phyloP scores from a whole-genome alignment of 371 early-diverging fungal species.

The Mortierella sp. region DNA sequence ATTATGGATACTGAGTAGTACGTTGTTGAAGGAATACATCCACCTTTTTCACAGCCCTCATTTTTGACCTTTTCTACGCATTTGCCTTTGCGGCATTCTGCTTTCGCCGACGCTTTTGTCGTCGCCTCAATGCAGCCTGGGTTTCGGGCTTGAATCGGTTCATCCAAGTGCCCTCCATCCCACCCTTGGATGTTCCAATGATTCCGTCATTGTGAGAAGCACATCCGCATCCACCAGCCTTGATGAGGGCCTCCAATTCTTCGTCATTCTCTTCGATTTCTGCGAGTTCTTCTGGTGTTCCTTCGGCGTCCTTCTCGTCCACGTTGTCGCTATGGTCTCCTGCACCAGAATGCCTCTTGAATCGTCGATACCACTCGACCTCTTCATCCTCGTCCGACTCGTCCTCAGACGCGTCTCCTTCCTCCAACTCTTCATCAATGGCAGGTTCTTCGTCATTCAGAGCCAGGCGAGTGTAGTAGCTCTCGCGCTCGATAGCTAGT shows the following conservation, averaged over 20 bases:
- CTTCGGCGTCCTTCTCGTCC: constrained; percentile 4
- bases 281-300: constrained; percentile 6
- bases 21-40: no score
- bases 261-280: constrained; percentile 25
- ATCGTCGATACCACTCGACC: no score
- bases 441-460: constrained; percentile 53
- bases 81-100: constrained; percentile 1
- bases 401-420: constrained; percentile 23
- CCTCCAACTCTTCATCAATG: constrained; percentile 44
- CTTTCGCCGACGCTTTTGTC: constrained; percentile 24
- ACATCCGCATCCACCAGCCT: constrained; percentile 52
- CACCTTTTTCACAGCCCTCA: no score
- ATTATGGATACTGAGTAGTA: no score
- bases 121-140: constrained; percentile 27
- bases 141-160: constrained; percentile 37
- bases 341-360: background rate
- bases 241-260: constrained; percentile 46
- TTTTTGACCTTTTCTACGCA: no score
- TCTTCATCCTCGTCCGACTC: constrained; percentile 34
- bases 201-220: constrained; percentile 45
- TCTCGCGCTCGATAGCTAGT: constrained; percentile 58
- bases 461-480: constrained; percentile 51
- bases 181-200: constrained; percentile 39
- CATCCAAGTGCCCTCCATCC: constrained; percentile 53
- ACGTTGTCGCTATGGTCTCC: background rate